These are phyloP conservation scores for Fistulina hepatica DNA, from an alignment of 1,284 basidiomycete species.

Conservation along the genomic window DNA sequence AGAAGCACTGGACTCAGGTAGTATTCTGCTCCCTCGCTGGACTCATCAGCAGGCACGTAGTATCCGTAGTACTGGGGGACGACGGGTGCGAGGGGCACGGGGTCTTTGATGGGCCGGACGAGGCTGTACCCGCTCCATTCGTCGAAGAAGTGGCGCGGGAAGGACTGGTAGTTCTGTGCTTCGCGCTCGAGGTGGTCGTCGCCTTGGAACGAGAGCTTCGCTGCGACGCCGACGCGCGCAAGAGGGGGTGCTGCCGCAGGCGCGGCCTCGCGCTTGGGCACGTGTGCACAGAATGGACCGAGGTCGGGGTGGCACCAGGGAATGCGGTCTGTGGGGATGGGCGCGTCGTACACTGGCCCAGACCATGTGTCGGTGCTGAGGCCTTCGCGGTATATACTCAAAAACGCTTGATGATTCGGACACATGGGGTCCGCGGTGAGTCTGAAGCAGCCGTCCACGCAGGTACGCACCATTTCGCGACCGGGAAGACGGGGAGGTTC, in stretches of 20 bases:
- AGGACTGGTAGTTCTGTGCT: constrained; percentile 31
- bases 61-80: constrained; percentile 47
- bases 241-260: constrained; percentile 23
- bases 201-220: constrained; percentile 21
- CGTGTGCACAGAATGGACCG: not conserved
- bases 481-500: no score
- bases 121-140: constrained; percentile 39
- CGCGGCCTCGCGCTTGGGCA: constrained; percentile 6
- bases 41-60: constrained; percentile 31
- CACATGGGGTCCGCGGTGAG: no score
- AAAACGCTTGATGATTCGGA: no score
- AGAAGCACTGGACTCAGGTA: constrained; percentile 36
- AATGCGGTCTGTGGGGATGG: no score
- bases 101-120: constrained; percentile 19
- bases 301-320: not conserved
- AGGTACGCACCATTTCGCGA: no score
- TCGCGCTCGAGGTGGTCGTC: constrained; percentile 27
- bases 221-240: constrained; percentile 22
- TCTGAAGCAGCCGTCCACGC: no score
- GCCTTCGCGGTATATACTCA: no score
- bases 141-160: constrained; percentile 34
- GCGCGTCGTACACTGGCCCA: no score
- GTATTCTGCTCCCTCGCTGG: not conserved
- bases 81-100: constrained; percentile 34
- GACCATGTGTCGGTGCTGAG: no score